Evolutionary conservation across 192 early-diverging fungal genomes (phyloP).

Genomic region (Bifiguratus adelaidae): DNA sequence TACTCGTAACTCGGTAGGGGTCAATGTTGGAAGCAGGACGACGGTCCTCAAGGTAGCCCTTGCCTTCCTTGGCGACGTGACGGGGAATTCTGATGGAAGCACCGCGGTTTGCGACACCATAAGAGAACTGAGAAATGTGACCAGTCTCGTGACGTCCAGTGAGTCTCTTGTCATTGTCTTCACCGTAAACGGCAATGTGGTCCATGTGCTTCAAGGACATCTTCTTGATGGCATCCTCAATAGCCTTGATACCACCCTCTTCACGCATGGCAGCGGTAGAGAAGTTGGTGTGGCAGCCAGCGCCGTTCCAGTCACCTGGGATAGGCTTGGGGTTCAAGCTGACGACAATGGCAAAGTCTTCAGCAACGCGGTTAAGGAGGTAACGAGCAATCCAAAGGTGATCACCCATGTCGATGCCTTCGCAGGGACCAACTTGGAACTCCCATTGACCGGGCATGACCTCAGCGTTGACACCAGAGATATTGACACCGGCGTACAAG

Average conservation of each 20-base stretch:
- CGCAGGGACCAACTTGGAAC: constrained; percentile 43
- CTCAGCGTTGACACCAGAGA: constrained; percentile 43
- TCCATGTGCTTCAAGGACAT: constrained; percentile 24
- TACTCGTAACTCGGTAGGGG: constrained; percentile 38
- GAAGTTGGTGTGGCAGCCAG: constrained; percentile 46
- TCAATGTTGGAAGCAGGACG: constrained; percentile 47
- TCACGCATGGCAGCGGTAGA: constrained; percentile 37
- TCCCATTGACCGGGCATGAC: constrained; percentile 45
- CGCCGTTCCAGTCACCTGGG: constrained; percentile 47
- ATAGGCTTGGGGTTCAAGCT: constrained; percentile 48
- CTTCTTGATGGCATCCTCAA: constrained; percentile 42
- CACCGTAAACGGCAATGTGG: constrained; percentile 45
- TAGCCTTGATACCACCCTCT: constrained; percentile 33
- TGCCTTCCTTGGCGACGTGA: constrained; percentile 36
- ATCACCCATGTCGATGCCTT: constrained; percentile 42
- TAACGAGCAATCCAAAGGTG: constrained; percentile 42
- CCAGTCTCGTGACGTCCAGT: constrained; percentile 44
- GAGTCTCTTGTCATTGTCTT: constrained; percentile 42
- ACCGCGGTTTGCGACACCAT: constrained; percentile 43
- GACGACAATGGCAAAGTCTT: constrained; percentile 44
- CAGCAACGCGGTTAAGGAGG: constrained; percentile 36
- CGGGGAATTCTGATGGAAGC: constrained; percentile 47
- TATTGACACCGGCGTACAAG: constrained; percentile 41
- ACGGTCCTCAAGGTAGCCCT: constrained; percentile 45
- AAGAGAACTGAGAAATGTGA: constrained; percentile 33